phyloP scores from a whole-genome alignment of 2,329 filamentous ascomycete genomes.

The Sclerotinia subarctica region DNA sequence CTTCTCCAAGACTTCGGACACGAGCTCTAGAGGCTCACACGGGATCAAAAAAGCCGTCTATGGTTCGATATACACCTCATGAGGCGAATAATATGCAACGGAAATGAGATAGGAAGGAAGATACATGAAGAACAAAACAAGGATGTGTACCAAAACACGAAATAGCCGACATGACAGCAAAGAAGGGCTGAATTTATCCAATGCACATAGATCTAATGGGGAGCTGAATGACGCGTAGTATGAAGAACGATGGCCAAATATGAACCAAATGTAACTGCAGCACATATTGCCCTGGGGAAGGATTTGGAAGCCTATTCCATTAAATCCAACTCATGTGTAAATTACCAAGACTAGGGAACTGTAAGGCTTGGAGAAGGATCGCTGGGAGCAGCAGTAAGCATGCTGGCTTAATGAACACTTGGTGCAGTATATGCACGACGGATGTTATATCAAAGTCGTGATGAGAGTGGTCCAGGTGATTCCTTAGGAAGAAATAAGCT shows the following conservation, averaged over 20 bases:
- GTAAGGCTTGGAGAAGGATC: not conserved
- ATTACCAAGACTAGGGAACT: not conserved
- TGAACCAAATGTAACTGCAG: conserved; percentile 7
- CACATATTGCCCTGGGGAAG: not conserved
- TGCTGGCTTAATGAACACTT: not conserved
- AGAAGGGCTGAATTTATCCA: not conserved
- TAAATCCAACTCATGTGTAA: not conserved
- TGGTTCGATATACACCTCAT: not conserved
- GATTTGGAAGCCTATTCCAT: not conserved
- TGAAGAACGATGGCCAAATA: not conserved
- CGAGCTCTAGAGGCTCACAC: not conserved
- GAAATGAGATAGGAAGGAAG: conserved; percentile 9
- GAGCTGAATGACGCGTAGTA: not conserved
- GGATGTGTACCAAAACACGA: not conserved
- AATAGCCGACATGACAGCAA: conserved; percentile 4
- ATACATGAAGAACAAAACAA: conserved; percentile 1
- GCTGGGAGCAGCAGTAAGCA: not conserved
- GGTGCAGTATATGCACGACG: not conserved
- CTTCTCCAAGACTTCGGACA: conserved; percentile 1
- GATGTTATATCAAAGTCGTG: conserved; percentile 16
- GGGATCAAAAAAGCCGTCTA: not conserved
- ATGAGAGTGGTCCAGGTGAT: not conserved
- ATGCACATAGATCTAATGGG: not conserved
- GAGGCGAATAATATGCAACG: conserved; percentile 5
- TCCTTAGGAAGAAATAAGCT: not conserved